Evolutionary conservation across 2,329 filamentous ascomycete genomes (phyloP).

Genomic region (Balansia obtecta): DNA sequence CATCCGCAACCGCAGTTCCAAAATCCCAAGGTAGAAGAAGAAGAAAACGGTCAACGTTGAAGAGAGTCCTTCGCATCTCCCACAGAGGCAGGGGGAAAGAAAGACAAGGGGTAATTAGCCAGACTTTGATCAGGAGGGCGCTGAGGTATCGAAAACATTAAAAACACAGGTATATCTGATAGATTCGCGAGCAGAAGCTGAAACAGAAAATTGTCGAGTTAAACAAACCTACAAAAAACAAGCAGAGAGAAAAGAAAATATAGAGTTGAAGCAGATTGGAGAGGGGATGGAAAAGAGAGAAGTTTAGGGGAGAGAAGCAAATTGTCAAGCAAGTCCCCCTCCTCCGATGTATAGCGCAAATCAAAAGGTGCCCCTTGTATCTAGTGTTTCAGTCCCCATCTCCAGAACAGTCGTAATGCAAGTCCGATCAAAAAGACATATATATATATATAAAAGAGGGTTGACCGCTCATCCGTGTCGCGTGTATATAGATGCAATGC

Average conservation of each 20-base stretch:
- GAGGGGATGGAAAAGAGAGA: neutral
- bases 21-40: too few relatives aligned
- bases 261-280: neutral
- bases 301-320: neutral
- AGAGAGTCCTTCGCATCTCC: neutral
- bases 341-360: constrained; percentile 7
- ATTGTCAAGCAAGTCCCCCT: constrained; percentile 1
- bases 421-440: neutral
- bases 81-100: neutral
- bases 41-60: neutral
- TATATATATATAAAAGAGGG: neutral
- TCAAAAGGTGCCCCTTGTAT: neutral
- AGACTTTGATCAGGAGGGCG: constrained; percentile 6
- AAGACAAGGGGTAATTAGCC: constrained; percentile 3
- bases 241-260: neutral
- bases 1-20: neutral
- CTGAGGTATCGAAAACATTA: constrained; percentile 10
- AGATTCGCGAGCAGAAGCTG: neutral
- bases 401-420: neutral
- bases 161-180: constrained; percentile 2
- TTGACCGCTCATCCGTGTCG: neutral
- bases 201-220: neutral
- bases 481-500: constrained; percentile 4
- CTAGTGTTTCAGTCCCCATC: neutral
- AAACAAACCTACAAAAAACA: neutral